phyloP scores from a whole-genome alignment of 23 red algal species.

The Pyropia haitanensis region DNA sequence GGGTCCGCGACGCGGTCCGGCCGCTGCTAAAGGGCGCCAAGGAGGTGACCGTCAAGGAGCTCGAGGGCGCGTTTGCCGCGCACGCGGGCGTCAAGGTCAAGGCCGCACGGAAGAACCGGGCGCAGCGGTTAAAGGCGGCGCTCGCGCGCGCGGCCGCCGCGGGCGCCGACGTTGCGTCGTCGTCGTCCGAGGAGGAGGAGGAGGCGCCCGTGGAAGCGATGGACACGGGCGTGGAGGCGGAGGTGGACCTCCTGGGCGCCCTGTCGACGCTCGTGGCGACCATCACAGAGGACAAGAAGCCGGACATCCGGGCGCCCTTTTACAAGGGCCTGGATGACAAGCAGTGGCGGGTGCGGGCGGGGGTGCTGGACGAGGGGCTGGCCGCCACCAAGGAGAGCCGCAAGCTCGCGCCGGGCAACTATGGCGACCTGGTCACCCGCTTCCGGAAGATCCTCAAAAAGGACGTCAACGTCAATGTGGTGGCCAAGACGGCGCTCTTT shows the following conservation, averaged over 20 bases:
- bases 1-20: constrained; percentile 39
- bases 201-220: constrained; percentile 8
- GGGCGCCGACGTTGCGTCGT: background rate
- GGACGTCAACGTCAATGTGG: constrained; percentile 86
- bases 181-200: constrained; percentile 9
- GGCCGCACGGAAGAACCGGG: constrained; percentile 38
- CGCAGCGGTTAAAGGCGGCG: constrained; percentile 26
- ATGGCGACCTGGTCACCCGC: constrained; percentile 43
- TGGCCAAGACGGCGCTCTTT: constrained; percentile 41
- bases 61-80: constrained; percentile 56
- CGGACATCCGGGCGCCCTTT: constrained; percentile 34
- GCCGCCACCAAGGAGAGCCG: constrained; percentile 26
- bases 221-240: constrained; percentile 31
- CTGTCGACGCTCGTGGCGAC: constrained; percentile 31
- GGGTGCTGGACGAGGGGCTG: constrained; percentile 39
- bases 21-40: constrained; percentile 29
- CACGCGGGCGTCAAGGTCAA: constrained; percentile 23
- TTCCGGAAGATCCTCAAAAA: constrained; percentile 67
- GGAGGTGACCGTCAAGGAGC: constrained; percentile 71
- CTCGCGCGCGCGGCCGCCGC: constrained; percentile 6
- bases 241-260: constrained; percentile 54
- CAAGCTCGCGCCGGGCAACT: constrained; percentile 33
- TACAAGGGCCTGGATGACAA: constrained; percentile 61
- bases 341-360: constrained; percentile 77
- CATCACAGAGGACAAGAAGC: constrained; percentile 34